These are phyloP conservation scores for Candida sithepensis DNA, from an alignment of 805 yeast species.

Conservation along the genomic window DNA sequence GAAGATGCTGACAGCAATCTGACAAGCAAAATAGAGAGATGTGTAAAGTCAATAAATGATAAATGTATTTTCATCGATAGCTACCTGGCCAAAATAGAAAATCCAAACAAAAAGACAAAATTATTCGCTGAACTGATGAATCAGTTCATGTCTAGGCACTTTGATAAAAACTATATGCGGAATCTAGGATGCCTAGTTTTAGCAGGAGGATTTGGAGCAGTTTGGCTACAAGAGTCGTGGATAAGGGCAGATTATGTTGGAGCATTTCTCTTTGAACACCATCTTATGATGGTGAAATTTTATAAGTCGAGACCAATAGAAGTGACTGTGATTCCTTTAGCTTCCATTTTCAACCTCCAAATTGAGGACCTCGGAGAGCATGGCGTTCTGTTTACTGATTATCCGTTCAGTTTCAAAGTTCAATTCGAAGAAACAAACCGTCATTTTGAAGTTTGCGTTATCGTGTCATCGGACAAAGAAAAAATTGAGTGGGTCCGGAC, in stretches of 20 bases:
- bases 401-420: slow-evolving; percentile 38
- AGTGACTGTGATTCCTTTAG: slow-evolving; percentile 48
- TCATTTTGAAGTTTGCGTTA: slow-evolving; percentile 42
- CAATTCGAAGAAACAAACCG: slow-evolving; percentile 41
- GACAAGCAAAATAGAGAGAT: slow-evolving; percentile 24
- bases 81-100: slow-evolving; percentile 18
- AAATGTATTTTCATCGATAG: slow-evolving; percentile 23
- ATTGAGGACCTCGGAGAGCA: slow-evolving; percentile 21
- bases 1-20: slow-evolving; percentile 18
- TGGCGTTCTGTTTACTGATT: slow-evolving; percentile 28
- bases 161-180: slow-evolving; percentile 30
- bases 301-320: slow-evolving; percentile 26
- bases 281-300: slow-evolving; percentile 33
- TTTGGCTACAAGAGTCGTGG: slow-evolving; percentile 34
- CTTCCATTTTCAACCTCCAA: slow-evolving; percentile 24
- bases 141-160: slow-evolving; percentile 7
- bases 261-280: slow-evolving; percentile 47
- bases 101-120: slow-evolving; percentile 13
- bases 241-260: slow-evolving; percentile 28
- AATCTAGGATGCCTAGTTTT: slow-evolving; percentile 45
- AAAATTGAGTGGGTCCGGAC: slow-evolving; percentile 39
- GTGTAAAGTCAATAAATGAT: slow-evolving; percentile 22
- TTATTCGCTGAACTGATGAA: slow-evolving; percentile 15
- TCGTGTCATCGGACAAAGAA: slow-evolving; percentile 34
- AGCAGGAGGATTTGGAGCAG: slow-evolving; percentile 39